These are phyloP conservation scores for Straminergon stramineum DNA, from an alignment of 225 moss, liverwort and hornwort genomes.

Conservation along the genomic window DNA sequence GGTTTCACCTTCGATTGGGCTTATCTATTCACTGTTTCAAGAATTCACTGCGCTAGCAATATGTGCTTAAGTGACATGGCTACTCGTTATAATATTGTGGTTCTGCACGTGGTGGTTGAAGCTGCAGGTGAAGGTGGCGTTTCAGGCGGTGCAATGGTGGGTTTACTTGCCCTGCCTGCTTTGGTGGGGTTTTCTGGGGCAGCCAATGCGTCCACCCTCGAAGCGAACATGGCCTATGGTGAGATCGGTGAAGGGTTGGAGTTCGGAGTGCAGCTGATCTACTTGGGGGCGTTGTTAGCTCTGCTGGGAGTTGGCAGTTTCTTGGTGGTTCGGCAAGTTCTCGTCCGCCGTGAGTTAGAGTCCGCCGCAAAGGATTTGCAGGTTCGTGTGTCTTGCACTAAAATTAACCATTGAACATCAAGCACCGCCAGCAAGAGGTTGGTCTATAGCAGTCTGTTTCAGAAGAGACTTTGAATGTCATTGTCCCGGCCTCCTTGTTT, in stretches of 20 bases:
- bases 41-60: neutral
- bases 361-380: conserved; percentile 90
- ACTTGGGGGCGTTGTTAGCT: conserved; percentile 60
- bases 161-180: conserved; percentile 15
- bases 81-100: neutral
- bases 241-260: conserved; percentile 76
- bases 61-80: neutral
- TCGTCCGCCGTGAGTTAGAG: conserved; percentile 88
- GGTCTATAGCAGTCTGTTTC: neutral
- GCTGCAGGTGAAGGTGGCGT: conserved; percentile 2
- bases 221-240: conserved; percentile 56
- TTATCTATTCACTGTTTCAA: neutral
- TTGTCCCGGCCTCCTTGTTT: neutral
- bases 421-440: neutral
- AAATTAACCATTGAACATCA: neutral
- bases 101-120: neutral
- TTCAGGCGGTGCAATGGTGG: conserved; percentile 1
- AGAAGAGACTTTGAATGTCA: neutral
- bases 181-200: conserved; percentile 15
- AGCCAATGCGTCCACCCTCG: conserved; percentile 13
- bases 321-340: conserved; percentile 88
- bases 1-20: neutral
- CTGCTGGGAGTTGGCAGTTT: conserved; percentile 79
- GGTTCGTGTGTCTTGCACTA: conserved; percentile 16
- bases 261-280: conserved; percentile 75